Percentiles rank a stretch among this genome's conserved stretches.
Conservation (phyloP, 805 yeast species). For the Grigorovia humatica region DNA sequence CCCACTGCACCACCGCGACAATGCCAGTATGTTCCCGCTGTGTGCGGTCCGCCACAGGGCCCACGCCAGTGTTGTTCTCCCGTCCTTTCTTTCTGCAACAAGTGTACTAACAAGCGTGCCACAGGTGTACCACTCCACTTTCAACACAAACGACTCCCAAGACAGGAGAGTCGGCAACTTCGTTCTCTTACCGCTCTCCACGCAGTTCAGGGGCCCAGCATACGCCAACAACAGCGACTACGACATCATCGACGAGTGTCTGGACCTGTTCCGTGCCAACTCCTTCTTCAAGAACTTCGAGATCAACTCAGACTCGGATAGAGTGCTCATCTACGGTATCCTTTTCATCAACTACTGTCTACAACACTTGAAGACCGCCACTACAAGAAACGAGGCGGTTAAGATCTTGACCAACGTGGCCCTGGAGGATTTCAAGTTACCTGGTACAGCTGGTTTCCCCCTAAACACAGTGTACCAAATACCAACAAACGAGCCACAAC, state of each 20-base stretch:
- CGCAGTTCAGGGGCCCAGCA: slow-evolving; percentile 85
- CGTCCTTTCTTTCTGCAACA: no score
- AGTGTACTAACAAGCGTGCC: neutral
- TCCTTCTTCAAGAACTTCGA: slow-evolving; percentile 95
- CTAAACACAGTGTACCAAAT: slow-evolving; percentile 61
- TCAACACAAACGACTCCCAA: slow-evolving; percentile 49
- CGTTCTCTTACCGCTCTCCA: slow-evolving; percentile 73
- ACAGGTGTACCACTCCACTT: slow-evolving; percentile 72
- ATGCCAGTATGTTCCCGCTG: no score
- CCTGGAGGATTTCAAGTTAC: slow-evolving; percentile 78
- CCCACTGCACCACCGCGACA: no score
- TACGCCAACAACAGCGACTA: slow-evolving; percentile 67
- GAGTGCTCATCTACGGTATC: slow-evolving; percentile 89
- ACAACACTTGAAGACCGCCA: slow-evolving; percentile 42
- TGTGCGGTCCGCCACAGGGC: no score
- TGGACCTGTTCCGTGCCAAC: slow-evolving; percentile 90
- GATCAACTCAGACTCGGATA: slow-evolving; percentile 89
- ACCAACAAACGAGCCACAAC: slow-evolving; percentile 65
- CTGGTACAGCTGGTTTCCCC: slow-evolving; percentile 94
- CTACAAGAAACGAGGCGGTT: slow-evolving; percentile 48
- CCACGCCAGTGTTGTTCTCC: no score
- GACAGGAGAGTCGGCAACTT: slow-evolving; percentile 67
- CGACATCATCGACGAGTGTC: slow-evolving; percentile 83
- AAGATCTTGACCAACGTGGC: slow-evolving; percentile 73
- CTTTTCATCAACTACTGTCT: slow-evolving; percentile 80